A percentile compares a stretch with the other conserved stretches of the same genome.
Conservation (phyloP, 2,329 filamentous ascomycete genomes). For the Aspergillus bombycis region DNA sequence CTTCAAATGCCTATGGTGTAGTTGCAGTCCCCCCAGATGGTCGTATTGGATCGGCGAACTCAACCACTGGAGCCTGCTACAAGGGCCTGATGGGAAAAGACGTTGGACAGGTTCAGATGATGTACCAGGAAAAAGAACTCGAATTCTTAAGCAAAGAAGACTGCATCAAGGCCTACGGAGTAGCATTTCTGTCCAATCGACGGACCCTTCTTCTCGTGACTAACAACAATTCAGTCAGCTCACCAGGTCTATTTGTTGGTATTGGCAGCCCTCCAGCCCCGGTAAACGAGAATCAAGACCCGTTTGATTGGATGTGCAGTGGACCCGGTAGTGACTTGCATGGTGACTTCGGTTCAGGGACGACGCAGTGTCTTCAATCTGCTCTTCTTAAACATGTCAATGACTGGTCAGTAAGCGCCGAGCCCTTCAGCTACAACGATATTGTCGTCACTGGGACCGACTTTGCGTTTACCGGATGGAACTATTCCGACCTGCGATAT, state of each 20-base stretch:
- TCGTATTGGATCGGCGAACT: too few relatives aligned
- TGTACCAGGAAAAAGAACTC: too few relatives aligned
- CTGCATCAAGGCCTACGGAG: too few relatives aligned
- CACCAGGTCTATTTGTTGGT: too few relatives aligned
- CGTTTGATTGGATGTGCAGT: background rate
- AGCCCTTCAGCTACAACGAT: background rate
- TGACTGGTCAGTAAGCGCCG: background rate
- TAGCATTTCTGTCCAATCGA: too few relatives aligned
- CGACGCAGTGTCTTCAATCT: background rate
- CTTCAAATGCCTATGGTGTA: background rate
- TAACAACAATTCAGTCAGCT: too few relatives aligned
- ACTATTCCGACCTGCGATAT: background rate
- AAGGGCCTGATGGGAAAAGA: too few relatives aligned
- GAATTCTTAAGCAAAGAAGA: too few relatives aligned
- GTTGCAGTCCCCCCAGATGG: background rate
- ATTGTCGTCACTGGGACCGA: background rate
- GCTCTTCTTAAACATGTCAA: background rate
- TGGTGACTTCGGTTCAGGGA: background rate
- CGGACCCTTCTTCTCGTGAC: too few relatives aligned
- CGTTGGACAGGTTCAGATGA: too few relatives aligned
- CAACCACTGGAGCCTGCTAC: too few relatives aligned
- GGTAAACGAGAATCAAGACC: background rate
- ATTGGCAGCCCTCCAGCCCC: background rate
- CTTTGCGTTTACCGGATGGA: background rate
- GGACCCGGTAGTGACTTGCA: background rate